Evolutionary conservation across 2,329 filamentous ascomycete genomes (phyloP).

Genomic region (Botrytis byssoidea): DNA sequence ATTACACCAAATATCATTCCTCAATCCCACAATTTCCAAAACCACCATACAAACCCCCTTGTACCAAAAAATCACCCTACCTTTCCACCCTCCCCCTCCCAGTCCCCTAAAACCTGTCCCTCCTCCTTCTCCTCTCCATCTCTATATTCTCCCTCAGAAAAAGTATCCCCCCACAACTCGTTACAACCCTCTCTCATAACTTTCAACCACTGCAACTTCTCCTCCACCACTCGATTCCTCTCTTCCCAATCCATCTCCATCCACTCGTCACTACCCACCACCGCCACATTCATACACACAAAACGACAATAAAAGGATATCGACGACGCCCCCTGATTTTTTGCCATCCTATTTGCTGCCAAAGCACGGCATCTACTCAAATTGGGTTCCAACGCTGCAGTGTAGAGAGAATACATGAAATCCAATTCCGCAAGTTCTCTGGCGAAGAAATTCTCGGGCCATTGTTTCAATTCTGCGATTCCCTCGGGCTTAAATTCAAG

Average conservation of each 20-base stretch:
- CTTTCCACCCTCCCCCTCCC: too few relatives aligned
- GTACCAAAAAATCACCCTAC: too few relatives aligned
- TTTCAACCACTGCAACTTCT: not conserved
- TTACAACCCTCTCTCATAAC: not conserved
- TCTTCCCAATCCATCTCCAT: not conserved
- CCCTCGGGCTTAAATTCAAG: not conserved
- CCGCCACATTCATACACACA: not conserved
- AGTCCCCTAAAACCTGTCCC: not conserved
- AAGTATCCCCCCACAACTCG: not conserved
- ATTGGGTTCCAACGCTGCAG: not conserved
- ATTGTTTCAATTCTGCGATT: not conserved
- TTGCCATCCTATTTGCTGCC: not conserved
- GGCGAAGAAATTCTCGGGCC: not conserved
- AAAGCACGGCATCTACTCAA: not conserved
- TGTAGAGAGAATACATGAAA: not conserved
- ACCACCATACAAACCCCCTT: accelerated
- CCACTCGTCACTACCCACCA: not conserved
- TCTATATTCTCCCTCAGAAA: not conserved
- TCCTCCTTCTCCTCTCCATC: not conserved
- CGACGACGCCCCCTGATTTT: not conserved
- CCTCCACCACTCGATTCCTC: not conserved
- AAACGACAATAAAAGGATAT: constrained; percentile 3
- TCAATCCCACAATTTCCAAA: not conserved
- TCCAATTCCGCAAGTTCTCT: not conserved
- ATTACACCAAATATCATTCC: too few relatives aligned